Evolutionary conservation across 306 rosid species (phyloP).

Genomic region (Citrullus amarus): DNA sequence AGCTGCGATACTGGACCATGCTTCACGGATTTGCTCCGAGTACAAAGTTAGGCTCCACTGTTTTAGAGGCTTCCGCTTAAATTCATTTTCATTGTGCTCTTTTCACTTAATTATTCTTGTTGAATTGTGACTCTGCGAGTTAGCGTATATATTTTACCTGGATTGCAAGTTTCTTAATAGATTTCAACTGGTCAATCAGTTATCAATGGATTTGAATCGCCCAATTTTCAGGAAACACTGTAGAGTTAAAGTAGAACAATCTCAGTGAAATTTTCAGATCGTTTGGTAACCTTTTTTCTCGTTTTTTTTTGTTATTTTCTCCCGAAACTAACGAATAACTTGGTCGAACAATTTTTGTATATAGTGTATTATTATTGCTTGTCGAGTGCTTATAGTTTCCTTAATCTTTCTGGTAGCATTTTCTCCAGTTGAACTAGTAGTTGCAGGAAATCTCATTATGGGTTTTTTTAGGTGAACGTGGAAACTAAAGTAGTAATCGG

Average conservation of each 20-base stretch:
- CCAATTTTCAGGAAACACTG: background rate
- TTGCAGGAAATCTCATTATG: background rate
- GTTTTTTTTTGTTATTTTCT: background rate
- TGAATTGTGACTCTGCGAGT: background rate
- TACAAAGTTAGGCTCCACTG: conserved; percentile 25
- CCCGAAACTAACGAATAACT: background rate
- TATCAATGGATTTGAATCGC: background rate
- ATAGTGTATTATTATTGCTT: background rate
- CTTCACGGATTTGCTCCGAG: conserved; percentile 47
- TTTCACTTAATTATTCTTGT: background rate
- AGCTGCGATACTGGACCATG: conserved; percentile 46
- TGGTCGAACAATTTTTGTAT: background rate
- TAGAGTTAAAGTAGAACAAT: background rate
- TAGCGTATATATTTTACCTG: background rate
- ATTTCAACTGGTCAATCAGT: background rate
- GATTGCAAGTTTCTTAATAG: background rate
- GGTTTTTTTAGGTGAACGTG: conserved; percentile 26
- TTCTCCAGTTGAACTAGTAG: background rate
- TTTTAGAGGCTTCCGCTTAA: background rate
- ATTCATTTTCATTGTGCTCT: background rate
- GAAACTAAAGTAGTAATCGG: conserved; percentile 65
- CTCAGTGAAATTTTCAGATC: background rate
- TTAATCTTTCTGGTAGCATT: background rate
- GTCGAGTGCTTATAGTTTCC: background rate
- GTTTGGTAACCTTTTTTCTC: background rate